Base-by-base conservation (phyloP, 192 early-diverging fungal genomes). In the Polychytrium aggregatum region DNA sequence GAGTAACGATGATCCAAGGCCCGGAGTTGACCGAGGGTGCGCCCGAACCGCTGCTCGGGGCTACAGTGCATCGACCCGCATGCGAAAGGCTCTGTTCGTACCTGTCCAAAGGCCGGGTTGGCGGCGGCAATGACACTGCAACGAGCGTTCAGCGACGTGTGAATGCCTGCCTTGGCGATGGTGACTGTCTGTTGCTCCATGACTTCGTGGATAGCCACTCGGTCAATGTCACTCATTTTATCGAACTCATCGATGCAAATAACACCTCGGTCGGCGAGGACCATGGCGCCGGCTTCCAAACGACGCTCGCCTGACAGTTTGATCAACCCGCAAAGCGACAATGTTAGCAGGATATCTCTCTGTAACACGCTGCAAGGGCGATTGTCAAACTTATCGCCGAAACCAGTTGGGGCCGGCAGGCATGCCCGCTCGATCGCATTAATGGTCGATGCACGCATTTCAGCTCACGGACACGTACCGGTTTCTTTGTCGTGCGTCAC, bases 101-200 rank as follows among this genome's bases (percentile, higher is more conserved):
- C 59, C 37, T 46, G 57, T 18, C 72, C 71, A 59, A 71, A 70
- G 11, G 60, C 68, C 17, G 96, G 96, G 63, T 98, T 98, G 37
- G 96, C 96, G 1, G 96, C 96, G 1, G 96, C 96, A 48, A 98
- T 74, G 20, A 98, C 90, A 46, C 84, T 87, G 64, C 90, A 94
- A 14, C 96, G 81, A 16, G 96, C 93, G 66, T 98, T 98, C 28
- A 98, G 68, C 5, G 90, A 90, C 0, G 93, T 96, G 57, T 95
- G 90, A 47, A 98, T 97, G n/a, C 96, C 96, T 4, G 96, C 96
- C 63, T 94, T 94, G 35, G 88, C 89, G 48, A 96, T 90, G 0
- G 89, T 94, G 8, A 96, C 87, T 3, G 93, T 97, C 72, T 98
- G 96, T 66, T 98, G 96, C 73, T 98, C 96, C 96, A 98, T 98